Evolutionary conservation across 2,329 filamentous ascomycete species (phyloP), one percentile per base, ranked within the genome.

Genomic region (Emergomyces orientalis): DNA sequence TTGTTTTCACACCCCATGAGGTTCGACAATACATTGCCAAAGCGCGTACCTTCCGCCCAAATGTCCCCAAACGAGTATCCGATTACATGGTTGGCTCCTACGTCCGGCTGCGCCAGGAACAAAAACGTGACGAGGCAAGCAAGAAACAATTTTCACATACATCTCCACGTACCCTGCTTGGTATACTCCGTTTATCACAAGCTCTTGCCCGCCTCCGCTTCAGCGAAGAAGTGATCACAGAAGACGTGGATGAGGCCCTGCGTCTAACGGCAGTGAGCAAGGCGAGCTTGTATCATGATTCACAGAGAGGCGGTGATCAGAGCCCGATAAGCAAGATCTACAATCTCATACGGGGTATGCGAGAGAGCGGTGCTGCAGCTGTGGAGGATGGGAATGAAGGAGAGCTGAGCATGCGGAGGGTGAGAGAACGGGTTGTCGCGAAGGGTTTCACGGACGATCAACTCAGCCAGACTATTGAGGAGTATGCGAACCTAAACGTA

Each of bases 1-100:
- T 94, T n/a, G 85, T 97, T 68, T 97, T 99, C 78, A 87, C 87
- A 1, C 94, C 94, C 0, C 86, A 92, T 68, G 94, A 99, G 77
- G 93, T 99, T 59, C 90, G 94, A 62, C 91, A 96, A 69, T 99
- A 96, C 80, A 90, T 99, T 64, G 93, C 94, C 13, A 89, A 93
- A 72, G 94, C 94, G 1, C 88, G 94, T 61, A 90, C 88, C 19
- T 97, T 87, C 83, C 87, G 93, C 14, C 94, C 94, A 8, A 86
- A 87, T 0, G 90, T 99, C 4, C 91, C 93, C 0, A 88, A 88
- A 71, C 82, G 84, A 7, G 90, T 97, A 3, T 92, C 90, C 0
- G 94, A 99, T 74, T 99, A 99, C 80, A 91, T 99, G 81, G 89
- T 96, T 62, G 94, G 93, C 73, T 95, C 93, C 0, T 99, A 99